Percentiles rank a stretch among this genome's conserved stretches.
Conservation (phyloP, 352 stramenopile species). For the Pythium rhizo-oryzae region DNA sequence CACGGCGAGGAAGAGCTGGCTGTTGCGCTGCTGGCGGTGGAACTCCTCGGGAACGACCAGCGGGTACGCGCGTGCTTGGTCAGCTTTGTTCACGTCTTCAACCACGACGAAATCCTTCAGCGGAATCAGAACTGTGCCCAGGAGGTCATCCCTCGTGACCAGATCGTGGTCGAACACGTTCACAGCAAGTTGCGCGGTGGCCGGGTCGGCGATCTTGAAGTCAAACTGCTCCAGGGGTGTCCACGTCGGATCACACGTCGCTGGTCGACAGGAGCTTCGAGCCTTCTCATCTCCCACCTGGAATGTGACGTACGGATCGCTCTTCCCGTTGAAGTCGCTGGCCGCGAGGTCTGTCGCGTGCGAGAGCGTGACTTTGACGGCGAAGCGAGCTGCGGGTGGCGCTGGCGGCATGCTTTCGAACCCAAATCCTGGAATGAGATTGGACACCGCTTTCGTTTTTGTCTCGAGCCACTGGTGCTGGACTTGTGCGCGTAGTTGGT, state of each 20-base stretch:
- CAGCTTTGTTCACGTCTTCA: conserved; percentile 1
- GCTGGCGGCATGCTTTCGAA: neutral
- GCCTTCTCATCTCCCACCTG: conserved; percentile 25
- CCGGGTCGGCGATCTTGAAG: conserved; percentile 35
- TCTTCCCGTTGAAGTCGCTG: conserved; percentile 36
- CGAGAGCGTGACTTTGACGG: conserved; percentile 34
- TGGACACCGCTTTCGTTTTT: neutral
- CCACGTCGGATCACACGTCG: conserved; percentile 38
- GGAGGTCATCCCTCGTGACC: conserved; percentile 30
- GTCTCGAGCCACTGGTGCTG: too few species aligned
- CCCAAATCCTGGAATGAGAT: neutral
- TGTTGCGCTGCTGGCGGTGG: conserved; percentile 7
- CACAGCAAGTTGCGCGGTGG: conserved; percentile 18
- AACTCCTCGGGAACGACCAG: conserved; percentile 27
- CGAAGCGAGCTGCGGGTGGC: conserved; percentile 2
- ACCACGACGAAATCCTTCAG: conserved; percentile 23
- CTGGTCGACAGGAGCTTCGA: conserved; percentile 29
- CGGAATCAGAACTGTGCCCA: conserved; percentile 31
- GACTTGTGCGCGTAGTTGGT: neutral
- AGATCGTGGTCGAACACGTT: conserved; percentile 40
- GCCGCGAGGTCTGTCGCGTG: conserved; percentile 34
- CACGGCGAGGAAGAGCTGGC: conserved; percentile 31
- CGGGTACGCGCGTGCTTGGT: conserved; percentile 7
- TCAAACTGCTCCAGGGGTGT: conserved; percentile 37
- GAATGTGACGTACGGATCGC: conserved; percentile 42